phyloP scores from a whole-genome alignment of 192 early-diverging fungal genomes.

The Coemansia sp. region DNA sequence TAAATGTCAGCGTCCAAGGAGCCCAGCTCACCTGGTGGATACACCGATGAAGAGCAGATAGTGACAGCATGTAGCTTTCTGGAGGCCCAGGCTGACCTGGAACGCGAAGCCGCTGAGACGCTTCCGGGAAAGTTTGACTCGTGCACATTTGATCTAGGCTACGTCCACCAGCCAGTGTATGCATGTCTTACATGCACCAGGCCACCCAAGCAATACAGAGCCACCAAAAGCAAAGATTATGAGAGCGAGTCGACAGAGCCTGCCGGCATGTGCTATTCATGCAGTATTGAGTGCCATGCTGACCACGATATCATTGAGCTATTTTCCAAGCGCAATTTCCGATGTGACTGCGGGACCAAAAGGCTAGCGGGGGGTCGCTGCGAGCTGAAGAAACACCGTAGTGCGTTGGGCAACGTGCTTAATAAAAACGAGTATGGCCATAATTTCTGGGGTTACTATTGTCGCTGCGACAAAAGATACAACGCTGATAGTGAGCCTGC shows the following conservation, averaged over 20 bases:
- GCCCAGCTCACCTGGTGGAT: background rate
- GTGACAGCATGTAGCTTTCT: conserved; percentile 44
- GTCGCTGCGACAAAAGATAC: conserved; percentile 81
- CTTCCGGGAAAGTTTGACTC: conserved; percentile 72
- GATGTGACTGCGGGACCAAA: conserved; percentile 86
- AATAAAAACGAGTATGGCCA: conserved; percentile 84
- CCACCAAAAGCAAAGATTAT: background rate
- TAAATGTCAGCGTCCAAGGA: background rate
- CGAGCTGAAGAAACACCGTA: conserved; percentile 26
- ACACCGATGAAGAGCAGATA: conserved; percentile 1
- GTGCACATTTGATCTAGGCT: conserved; percentile 75
- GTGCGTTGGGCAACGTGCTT: conserved; percentile 14
- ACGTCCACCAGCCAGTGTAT: conserved; percentile 78
- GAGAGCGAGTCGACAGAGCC: conserved; percentile 8
- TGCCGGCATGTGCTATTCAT: conserved; percentile 76
- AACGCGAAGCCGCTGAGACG: conserved; percentile 55
- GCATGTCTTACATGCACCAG: conserved; percentile 76
- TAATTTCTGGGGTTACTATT: conserved; percentile 83
- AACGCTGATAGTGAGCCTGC: conserved; percentile 70
- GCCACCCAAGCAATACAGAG: conserved; percentile 27
- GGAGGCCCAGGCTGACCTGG: conserved; percentile 40
- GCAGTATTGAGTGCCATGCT: conserved; percentile 75
- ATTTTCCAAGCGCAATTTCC: conserved; percentile 81
- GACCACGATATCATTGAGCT: conserved; percentile 84
- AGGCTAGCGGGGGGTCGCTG: conserved; percentile 32